A percentile compares a stretch with the other conserved stretches of the same genome.
These are phyloP conservation scores for Colletotrichum sp. DNA, from an alignment of 2,329 filamentous ascomycete species.

Conservation along the genomic window DNA sequence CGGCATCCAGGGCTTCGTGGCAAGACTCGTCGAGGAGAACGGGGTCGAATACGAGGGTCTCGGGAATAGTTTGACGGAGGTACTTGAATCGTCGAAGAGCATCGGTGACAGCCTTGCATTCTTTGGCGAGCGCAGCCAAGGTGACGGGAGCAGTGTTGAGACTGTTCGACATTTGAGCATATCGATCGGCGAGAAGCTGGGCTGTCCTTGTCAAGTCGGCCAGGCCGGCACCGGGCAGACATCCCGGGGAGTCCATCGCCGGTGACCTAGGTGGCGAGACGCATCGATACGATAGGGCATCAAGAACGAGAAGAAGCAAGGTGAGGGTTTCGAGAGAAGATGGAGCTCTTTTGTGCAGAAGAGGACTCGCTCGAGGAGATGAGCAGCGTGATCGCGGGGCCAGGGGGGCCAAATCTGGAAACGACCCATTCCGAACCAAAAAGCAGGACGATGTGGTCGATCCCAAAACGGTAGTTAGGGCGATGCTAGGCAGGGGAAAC, in stretches of 20 bases:
- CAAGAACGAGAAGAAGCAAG: neutral
- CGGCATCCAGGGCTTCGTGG: slow-evolving; percentile 5
- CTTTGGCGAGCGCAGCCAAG: slow-evolving; percentile 21
- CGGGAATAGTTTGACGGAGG: slow-evolving; percentile 1
- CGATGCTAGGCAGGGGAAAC: slow-evolving; percentile 13
- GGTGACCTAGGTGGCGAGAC: slow-evolving; percentile 9
- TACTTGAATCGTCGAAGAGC: slow-evolving; percentile 13
- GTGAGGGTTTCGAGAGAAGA: neutral
- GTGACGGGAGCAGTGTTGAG: slow-evolving; percentile 25
- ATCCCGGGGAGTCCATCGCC: slow-evolving; percentile 20
- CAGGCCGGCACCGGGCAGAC: slow-evolving; percentile 15
- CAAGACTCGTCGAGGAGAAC: slow-evolving; percentile 14
- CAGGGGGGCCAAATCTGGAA: slow-evolving; percentile 3
- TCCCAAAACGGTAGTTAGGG: slow-evolving; percentile 6
- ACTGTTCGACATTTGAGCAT: neutral
- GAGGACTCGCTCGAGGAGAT: neutral
- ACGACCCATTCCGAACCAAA: neutral
- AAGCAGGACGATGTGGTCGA: neutral
- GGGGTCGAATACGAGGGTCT: neutral
- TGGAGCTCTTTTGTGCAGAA: slow-evolving; percentile 1
- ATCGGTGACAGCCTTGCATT: slow-evolving; percentile 19
- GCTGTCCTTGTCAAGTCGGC: slow-evolving; percentile 10
- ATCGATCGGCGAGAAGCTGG: slow-evolving; percentile 9
- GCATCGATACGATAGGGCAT: neutral
- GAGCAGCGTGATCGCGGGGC: slow-evolving; percentile 3